These are phyloP conservation scores for Globisporangium paroecandrum DNA, from an alignment of 352 stramenopile genomes.

Conservation along the genomic window DNA sequence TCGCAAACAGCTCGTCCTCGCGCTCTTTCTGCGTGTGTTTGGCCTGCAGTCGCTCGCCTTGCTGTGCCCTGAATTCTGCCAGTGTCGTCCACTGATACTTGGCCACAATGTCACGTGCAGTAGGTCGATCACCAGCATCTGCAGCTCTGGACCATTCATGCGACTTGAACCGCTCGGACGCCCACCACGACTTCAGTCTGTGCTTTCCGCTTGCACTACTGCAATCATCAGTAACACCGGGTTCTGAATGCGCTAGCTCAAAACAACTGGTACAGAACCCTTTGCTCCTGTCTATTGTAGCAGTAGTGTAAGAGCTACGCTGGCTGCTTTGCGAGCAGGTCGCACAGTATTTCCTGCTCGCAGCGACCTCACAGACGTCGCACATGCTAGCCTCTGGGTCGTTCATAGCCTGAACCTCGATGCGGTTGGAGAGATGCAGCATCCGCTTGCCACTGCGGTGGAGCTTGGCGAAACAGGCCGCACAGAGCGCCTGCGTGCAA, in stretches of 20 bases:
- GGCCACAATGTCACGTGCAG: conserved; percentile 14
- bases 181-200: conserved; percentile 24
- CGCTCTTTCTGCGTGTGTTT: conserved; percentile 21
- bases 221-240: not conserved
- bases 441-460: conserved; percentile 34
- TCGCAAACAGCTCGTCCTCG: conserved; percentile 25
- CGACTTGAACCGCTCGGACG: conserved; percentile 18
- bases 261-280: conserved; percentile 27
- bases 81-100: conserved; percentile 30
- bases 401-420: conserved; percentile 30
- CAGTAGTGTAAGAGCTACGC: not conserved
- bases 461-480: conserved; percentile 19
- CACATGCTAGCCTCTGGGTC: conserved; percentile 19
- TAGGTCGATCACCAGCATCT: not conserved
- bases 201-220: not conserved
- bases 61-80: not conserved
- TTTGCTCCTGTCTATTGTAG: not conserved
- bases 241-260: conserved; percentile 22
- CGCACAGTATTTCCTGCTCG: conserved; percentile 14
- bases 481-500: conserved; percentile 29
- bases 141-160: conserved; percentile 24
- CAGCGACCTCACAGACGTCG: conserved; percentile 24
- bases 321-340: conserved; percentile 12
- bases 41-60: conserved; percentile 2
- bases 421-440: conserved; percentile 29